Evolutionary conservation across 306 rosid genomes (phyloP).

Genomic region (Begonia loranthoides): DNA sequence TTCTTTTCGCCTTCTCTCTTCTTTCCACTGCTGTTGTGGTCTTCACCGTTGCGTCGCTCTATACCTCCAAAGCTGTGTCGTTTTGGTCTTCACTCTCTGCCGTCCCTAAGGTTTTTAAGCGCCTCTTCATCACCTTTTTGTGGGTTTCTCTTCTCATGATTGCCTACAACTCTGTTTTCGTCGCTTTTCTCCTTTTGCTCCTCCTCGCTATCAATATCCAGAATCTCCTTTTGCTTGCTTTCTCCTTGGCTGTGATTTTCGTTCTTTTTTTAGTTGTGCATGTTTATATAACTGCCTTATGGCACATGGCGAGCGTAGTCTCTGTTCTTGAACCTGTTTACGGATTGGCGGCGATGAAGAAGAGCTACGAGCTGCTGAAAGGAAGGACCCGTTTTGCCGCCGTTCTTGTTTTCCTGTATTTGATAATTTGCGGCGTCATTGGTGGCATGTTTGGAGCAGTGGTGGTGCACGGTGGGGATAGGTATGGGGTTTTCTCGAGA

Average conservation of each 20-base stretch:
- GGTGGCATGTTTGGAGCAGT: slow-evolving; percentile 40
- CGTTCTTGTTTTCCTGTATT: slow-evolving; percentile 36
- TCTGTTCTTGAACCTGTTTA: slow-evolving; percentile 77
- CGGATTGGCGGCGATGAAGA: slow-evolving; percentile 72
- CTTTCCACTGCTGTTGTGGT: slow-evolving; percentile 93
- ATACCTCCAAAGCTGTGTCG: slow-evolving; percentile 70
- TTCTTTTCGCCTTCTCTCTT: slow-evolving; percentile 87
- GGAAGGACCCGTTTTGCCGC: slow-evolving; percentile 49
- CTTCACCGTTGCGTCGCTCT: slow-evolving; percentile 90
- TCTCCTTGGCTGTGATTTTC: slow-evolving; percentile 19
- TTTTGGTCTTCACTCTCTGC: slow-evolving; percentile 65
- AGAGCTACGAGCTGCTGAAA: slow-evolving; percentile 66
- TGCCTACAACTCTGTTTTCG: slow-evolving; percentile 37
- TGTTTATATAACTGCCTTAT: slow-evolving; percentile 67
- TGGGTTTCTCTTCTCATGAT: slow-evolving; percentile 75
- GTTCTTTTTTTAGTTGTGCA: slow-evolving; percentile 53
- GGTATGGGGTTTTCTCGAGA: slow-evolving; percentile 40
- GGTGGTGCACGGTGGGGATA: slow-evolving; percentile 65
- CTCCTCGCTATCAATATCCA: slow-evolving; percentile 42
- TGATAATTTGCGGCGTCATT: slow-evolving; percentile 40
- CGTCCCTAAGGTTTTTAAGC: slow-evolving; percentile 72
- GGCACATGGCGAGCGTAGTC: slow-evolving; percentile 91
- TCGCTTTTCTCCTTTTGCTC: slow-evolving; percentile 28
- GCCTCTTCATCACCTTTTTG: slow-evolving; percentile 69
- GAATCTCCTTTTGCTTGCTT: slow-evolving; percentile 19